Percentiles rank a stretch among this genome's conserved stretches.
These are phyloP conservation scores for Malus orientalis DNA, from an alignment of 306 rosid genomes.

Conservation along the genomic window DNA sequence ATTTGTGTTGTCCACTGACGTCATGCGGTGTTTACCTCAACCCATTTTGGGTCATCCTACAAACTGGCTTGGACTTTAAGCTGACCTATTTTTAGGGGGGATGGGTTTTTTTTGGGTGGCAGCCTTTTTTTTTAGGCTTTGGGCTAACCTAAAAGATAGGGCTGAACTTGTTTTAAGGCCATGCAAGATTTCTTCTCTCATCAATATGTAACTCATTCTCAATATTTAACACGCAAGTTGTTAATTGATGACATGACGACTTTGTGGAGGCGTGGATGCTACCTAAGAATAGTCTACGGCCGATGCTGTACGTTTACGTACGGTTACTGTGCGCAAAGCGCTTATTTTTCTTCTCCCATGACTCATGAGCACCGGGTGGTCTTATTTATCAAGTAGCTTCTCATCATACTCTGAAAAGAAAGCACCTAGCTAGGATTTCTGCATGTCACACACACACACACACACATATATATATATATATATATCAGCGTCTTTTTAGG, in stretches of 20 bases:
- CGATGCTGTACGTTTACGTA: not conserved
- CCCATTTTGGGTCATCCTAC: no score
- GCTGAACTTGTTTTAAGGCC: no score
- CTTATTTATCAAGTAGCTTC: not conserved
- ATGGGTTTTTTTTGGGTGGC: no score
- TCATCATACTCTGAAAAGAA: not conserved
- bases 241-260: not conserved
- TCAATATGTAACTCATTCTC: no score
- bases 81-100: no score
- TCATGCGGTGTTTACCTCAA: no score
- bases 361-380: not conserved
- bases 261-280: not conserved
- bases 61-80: no score
- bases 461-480: not conserved
- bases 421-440: not conserved
- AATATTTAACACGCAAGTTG: not conserved
- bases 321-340: not conserved
- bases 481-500: not conserved
- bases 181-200: accelerated
- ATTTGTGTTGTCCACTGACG: no score
- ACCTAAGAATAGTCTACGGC: not conserved
- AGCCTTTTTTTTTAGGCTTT: no score
- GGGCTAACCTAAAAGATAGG: no score
- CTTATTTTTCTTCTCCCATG: not conserved
- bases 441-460: not conserved